phyloP scores from a whole-genome alignment of 2,329 filamentous ascomycete species.

The Xylaria polymorpha region DNA sequence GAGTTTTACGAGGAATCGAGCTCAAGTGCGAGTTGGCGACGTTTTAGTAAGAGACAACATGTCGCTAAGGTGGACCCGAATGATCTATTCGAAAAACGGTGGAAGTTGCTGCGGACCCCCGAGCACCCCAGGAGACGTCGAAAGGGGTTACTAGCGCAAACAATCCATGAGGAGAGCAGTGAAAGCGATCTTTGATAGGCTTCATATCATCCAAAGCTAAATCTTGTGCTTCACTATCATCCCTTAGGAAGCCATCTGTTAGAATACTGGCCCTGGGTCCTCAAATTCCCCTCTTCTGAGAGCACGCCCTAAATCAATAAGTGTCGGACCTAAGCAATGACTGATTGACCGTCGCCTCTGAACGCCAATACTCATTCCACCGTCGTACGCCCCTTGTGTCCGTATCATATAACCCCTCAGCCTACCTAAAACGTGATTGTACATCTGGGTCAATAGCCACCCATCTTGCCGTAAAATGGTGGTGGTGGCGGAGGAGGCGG shows the following conservation, averaged over 20 bases:
- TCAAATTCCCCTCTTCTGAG: neutral
- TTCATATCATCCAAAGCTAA: slow-evolving; percentile 18
- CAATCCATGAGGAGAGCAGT: slow-evolving; percentile 79
- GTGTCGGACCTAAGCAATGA: slow-evolving; percentile 9
- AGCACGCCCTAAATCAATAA: slow-evolving; percentile 9
- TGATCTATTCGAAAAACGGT: slow-evolving; percentile 45
- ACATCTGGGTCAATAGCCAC: slow-evolving; percentile 21
- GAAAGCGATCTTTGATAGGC: slow-evolving; percentile 57
- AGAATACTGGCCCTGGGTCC: slow-evolving; percentile 2
- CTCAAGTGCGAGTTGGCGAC: slow-evolving; percentile 20
- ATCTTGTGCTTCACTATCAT: slow-evolving; percentile 3
- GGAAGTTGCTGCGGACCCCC: slow-evolving; percentile 44
- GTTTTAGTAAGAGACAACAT: slow-evolving; percentile 7
- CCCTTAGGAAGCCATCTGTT: slow-evolving; percentile 1
- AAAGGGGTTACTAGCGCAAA: slow-evolving; percentile 69
- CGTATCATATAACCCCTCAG: slow-evolving; percentile 4
- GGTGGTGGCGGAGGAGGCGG: neutral
- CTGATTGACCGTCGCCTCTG: slow-evolving; percentile 20
- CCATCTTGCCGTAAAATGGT: slow-evolving; percentile 5
- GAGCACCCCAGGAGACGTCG: slow-evolving; percentile 55
- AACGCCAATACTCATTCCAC: slow-evolving; percentile 26
- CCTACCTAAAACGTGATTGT: slow-evolving; percentile 21
- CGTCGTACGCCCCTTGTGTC: slow-evolving; percentile 22
- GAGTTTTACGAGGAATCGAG: slow-evolving; percentile 32
- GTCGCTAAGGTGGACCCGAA: slow-evolving; percentile 11